Conservation (phyloP, 805 yeast genomes). For the Kodamaea restingae region DNA sequence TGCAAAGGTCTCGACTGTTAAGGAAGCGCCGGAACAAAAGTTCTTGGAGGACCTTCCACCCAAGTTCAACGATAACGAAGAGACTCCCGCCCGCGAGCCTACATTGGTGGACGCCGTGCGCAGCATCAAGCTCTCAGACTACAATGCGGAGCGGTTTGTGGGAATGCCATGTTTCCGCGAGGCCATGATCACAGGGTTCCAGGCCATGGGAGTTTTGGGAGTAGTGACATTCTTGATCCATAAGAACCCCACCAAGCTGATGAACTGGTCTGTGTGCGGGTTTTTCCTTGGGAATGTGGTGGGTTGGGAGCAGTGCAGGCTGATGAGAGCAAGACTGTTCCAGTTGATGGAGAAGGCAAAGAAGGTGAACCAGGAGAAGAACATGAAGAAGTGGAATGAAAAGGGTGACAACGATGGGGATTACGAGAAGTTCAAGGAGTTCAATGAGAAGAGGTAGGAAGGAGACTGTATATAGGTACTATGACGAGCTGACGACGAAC, state of each 20-base stretch:
- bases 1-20: slow-evolving; percentile 34
- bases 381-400: slow-evolving; percentile 27
- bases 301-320: slow-evolving; percentile 92
- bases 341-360: slow-evolving; percentile 68
- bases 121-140: slow-evolving; percentile 46
- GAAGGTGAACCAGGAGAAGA: slow-evolving; percentile 38
- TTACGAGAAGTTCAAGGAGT: slow-evolving; percentile 12
- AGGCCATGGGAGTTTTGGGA: slow-evolving; percentile 67
- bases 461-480: no score
- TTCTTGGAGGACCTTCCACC: slow-evolving; percentile 52
- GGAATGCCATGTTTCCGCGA: slow-evolving; percentile 76
- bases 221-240: slow-evolving; percentile 64
- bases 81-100: slow-evolving; percentile 9
- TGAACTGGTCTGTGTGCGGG: slow-evolving; percentile 83
- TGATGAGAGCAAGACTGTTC: slow-evolving; percentile 60
- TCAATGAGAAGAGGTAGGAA: slow-evolving; percentile 8
- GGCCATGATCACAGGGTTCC: slow-evolving; percentile 71
- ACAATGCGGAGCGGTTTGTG: slow-evolving; percentile 46
- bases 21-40: slow-evolving; percentile 22
- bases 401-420: slow-evolving; percentile 12
- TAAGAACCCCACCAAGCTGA: slow-evolving; percentile 56
- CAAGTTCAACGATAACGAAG: slow-evolving; percentile 37
- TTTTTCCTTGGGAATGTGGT: slow-evolving; percentile 73
- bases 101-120: slow-evolving; percentile 37
- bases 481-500: no score